These are phyloP conservation scores for Metarhizium album DNA, from an alignment of 2,329 filamentous ascomycete genomes.

Conservation along the genomic window DNA sequence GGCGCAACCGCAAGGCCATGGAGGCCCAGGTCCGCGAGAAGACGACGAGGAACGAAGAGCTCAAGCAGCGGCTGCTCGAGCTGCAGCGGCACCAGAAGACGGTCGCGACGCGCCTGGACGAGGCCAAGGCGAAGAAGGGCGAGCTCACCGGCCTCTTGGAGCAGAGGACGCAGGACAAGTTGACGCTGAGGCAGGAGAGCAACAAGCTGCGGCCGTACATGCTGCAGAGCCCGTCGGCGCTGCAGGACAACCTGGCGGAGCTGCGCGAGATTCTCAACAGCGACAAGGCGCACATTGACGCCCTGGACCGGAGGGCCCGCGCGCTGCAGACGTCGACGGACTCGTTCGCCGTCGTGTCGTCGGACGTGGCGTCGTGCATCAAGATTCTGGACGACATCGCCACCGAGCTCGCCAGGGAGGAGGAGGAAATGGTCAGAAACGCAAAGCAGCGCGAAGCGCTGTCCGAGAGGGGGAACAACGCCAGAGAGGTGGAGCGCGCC, in stretches of 20 bases:
- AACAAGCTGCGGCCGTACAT: constrained; percentile 87
- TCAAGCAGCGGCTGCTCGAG: constrained; percentile 73
- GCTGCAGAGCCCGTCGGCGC: constrained; percentile 70
- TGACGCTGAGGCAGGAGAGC: constrained; percentile 72
- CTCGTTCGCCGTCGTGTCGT: constrained; percentile 72
- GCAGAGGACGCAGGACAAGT: constrained; percentile 57
- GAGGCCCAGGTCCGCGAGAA: constrained; percentile 78
- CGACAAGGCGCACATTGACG: constrained; percentile 79
- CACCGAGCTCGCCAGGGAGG: constrained; percentile 76
- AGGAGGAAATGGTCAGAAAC: constrained; percentile 76
- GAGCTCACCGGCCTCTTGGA: constrained; percentile 63
- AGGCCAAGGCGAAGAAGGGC: constrained; percentile 69
- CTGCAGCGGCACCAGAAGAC: constrained; percentile 72
- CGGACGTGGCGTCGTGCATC: constrained; percentile 79
- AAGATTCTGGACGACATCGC: constrained; percentile 83
- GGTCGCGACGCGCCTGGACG: constrained; percentile 72
- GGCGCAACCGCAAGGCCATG: constrained; percentile 66
- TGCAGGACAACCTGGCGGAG: constrained; percentile 75
- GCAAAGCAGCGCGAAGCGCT: constrained; percentile 76
- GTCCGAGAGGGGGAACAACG: constrained; percentile 77
- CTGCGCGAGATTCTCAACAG: constrained; percentile 65
- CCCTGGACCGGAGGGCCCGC: constrained; percentile 75
- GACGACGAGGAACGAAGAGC: constrained; percentile 71
- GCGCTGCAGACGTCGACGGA: constrained; percentile 87
- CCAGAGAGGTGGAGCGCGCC: constrained; percentile 81